Evolutionary conservation across 140 eudicot genomes (phyloP).

Genomic region (Erigeron philadelphicus): DNA sequence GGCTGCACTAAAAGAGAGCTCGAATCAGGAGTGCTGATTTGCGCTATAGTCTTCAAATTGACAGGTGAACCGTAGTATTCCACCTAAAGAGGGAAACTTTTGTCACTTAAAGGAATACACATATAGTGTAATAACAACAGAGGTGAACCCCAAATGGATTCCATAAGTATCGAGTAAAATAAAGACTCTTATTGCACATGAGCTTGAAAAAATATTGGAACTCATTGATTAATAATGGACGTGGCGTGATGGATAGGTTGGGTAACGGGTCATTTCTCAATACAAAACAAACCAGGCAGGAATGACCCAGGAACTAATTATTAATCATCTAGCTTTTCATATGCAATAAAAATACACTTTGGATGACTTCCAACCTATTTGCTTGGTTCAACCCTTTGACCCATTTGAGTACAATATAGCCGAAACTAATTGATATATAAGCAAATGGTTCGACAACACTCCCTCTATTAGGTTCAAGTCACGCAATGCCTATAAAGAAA

Average conservation of each 20-base stretch:
- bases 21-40: slow-evolving; percentile 90
- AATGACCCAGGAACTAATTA: too few species aligned
- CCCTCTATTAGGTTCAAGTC: too few species aligned
- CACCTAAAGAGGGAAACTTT: slow-evolving; percentile 38
- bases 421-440: too few species aligned
- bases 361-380: not conserved
- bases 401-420: too few species aligned
- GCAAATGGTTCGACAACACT: too few species aligned
- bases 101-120: not conserved
- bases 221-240: not conserved
- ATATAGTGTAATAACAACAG: not conserved
- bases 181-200: not conserved
- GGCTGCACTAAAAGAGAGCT: slow-evolving; percentile 84
- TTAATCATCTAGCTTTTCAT: too few species aligned
- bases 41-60: slow-evolving; percentile 80
- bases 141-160: not conserved
- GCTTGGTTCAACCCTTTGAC: too few species aligned
- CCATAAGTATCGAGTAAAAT: not conserved
- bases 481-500: too few species aligned
- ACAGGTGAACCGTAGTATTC: slow-evolving; percentile 94
- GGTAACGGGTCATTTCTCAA: not conserved
- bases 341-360: too few species aligned
- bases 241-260: not conserved
- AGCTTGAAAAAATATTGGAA: not conserved
- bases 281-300: too few species aligned